A percentile compares a stretch with the other conserved stretches of the same genome.
Conservation (phyloP, 1,284 basidiomycete genomes). For the Marasmius fiardii region DNA sequence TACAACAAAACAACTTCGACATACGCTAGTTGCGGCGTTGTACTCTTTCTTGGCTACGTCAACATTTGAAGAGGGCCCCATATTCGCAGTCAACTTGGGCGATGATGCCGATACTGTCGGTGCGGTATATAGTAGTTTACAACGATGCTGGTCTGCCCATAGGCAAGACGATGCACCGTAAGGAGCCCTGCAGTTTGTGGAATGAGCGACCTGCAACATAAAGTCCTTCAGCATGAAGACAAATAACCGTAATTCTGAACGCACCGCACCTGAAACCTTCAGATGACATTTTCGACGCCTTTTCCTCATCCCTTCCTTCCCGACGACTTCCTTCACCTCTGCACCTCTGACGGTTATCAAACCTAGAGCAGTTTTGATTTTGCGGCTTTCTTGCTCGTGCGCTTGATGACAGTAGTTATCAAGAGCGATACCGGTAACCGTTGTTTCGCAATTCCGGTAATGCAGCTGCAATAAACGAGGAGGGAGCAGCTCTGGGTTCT, state of each 20-base stretch:
- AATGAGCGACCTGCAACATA: conserved; percentile 23
- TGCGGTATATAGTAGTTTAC: conserved; percentile 38
- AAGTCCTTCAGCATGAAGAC: neutral
- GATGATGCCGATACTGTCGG: conserved; percentile 41
- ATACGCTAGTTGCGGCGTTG: conserved; percentile 35
- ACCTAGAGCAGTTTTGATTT: conserved; percentile 8
- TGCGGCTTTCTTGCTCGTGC: conserved; percentile 13
- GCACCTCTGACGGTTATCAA: conserved; percentile 8
- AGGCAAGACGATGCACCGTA: conserved; percentile 14
- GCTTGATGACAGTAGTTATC: conserved; percentile 6
- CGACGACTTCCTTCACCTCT: conserved; percentile 5
- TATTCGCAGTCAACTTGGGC: conserved; percentile 39
- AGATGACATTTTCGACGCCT: neutral
- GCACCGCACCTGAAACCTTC: conserved; percentile 6
- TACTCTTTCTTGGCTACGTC: conserved; percentile 40
- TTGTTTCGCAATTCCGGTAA: conserved; percentile 4
- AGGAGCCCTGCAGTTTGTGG: conserved; percentile 30
- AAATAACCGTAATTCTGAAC: no score
- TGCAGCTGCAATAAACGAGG: conserved; percentile 3
- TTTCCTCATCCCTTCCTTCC: conserved; percentile 7
- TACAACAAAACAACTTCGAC: conserved; percentile 22
- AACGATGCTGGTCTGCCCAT: conserved; percentile 35
- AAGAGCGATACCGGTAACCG: conserved; percentile 10
- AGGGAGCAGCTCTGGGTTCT: neutral
- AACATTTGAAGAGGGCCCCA: conserved; percentile 38